Base-by-base conservation (phyloP, 257 asterid genomes). In the Nemophila menziesii region DNA sequence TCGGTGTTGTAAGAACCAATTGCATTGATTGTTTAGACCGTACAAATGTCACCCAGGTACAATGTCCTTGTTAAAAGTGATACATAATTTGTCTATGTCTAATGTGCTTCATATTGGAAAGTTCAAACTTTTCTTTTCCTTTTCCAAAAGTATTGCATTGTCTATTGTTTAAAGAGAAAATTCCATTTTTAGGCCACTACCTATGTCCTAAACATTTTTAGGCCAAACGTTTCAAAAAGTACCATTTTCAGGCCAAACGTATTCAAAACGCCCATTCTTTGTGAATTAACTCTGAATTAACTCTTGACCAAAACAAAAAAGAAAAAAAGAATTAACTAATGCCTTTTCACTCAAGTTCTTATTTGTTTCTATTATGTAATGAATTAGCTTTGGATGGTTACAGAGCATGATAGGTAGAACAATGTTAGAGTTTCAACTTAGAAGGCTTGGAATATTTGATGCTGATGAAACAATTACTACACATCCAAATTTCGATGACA, bases 1-100 rank as follows among this genome's bases (percentile, higher is more conserved):
- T 55, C 40, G 99, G 99, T 67, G 75, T 85, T 58, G 86, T 85
- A 36, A 77, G 96, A 71, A 74, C 92, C 58, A 90, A 90, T 55
- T 90, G 94, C 67, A 65, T 90, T 36, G 99, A 85, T 57, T 85
- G 96, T 69, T 75, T 90, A 65, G 98, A 90, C 77, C 92, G 96
- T 20, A 90, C 99, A 44, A 90, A 90, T 79, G 99, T 90, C 50
- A 90, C 96, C 47, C 96, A 90, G 92, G 98, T 85, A 19, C 22
- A 22, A 9, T 8, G 17, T 41, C 15, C 12, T 80, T 10, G 8
- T 29, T 29, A n/a, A 19, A 12, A 18, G 4, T 1, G 46, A 19
- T 41, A 20, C 46, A 8, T 12, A 29, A 29, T 2, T 29, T 29
- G 8, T 29, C 36, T n/a, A n/a, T 29, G 36, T 7, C 36, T 13